Percentiles rank a stretch among this genome's conserved stretches.
Evolutionary conservation across 176 grass and related monocot genomes (phyloP).

Genomic region (Oryza glaberrima): DNA sequence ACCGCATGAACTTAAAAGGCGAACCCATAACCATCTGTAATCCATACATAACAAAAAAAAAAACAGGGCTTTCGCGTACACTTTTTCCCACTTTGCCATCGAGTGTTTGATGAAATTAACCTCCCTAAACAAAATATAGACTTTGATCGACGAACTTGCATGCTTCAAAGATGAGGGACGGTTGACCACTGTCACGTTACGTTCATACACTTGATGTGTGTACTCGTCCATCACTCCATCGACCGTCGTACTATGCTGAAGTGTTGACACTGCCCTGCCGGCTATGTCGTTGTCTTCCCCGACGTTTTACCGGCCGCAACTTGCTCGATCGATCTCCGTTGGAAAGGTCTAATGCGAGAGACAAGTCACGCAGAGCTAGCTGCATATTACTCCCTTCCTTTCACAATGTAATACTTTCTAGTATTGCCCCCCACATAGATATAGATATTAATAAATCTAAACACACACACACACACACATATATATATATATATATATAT

Average conservation of each 20-base stretch:
- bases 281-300: background rate
- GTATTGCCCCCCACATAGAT: no score
- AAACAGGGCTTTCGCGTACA: no score
- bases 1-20: no score
- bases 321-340: background rate
- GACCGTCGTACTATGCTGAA: background rate
- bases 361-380: background rate
- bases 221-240: background rate
- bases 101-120: no score
- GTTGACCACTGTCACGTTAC: background rate
- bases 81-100: no score
- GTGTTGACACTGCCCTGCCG: background rate
- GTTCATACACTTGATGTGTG: slow-evolving; percentile 11
- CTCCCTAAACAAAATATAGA: no score
- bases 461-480: no score
- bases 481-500: no score
- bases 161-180: background rate
- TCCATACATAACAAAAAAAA: no score
- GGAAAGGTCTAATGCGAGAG: background rate
- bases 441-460: no score
- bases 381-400: background rate
- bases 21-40: no score
- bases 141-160: background rate
- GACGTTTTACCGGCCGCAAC: background rate
- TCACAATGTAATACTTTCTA: no score